A percentile compares a stretch with the other conserved stretches of the same genome.
Conservation (phyloP, 129 eudicot genomes). For the Escallonia herrerae region DNA sequence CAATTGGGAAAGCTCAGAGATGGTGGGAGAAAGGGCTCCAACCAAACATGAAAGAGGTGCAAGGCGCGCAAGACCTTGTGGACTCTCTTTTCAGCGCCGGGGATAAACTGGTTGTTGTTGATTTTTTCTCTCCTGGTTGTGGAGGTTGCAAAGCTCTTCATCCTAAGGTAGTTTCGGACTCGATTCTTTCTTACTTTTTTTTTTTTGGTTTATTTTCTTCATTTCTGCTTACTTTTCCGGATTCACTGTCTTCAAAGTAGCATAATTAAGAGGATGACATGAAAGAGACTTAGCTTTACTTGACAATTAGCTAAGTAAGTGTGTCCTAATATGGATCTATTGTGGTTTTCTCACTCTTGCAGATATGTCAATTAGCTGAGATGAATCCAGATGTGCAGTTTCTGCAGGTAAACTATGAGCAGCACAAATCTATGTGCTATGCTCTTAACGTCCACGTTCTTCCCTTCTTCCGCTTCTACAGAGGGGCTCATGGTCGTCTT, state of each 20-base stretch:
- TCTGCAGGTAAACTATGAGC: neutral
- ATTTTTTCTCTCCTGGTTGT: conserved; percentile 81
- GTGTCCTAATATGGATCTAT: too few relatives aligned
- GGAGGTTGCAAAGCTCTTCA: conserved; percentile 87
- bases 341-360: neutral
- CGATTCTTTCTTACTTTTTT: neutral
- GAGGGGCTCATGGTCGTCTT: neutral
- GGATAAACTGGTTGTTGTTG: conserved; percentile 59
- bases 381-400: neutral
- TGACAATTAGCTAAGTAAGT: too few relatives aligned
- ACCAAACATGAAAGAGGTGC: conserved; percentile 60
- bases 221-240: too few relatives aligned
- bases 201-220: neutral
- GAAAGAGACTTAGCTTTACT: too few relatives aligned
- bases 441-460: neutral
- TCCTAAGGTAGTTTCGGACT: conserved; percentile 58
- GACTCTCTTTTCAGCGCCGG: conserved; percentile 55
- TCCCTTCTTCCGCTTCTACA: neutral
- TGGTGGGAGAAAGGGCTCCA: conserved; percentile 82
- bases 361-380: conserved; percentile 5
- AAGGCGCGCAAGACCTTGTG: conserved; percentile 66
- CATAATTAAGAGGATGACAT: too few relatives aligned
- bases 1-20: conserved; percentile 50
- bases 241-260: too few relatives aligned
- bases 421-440: neutral